These are phyloP conservation scores for Narthecium ossifragum DNA, from an alignment of 106 monocot species.

Conservation along the genomic window DNA sequence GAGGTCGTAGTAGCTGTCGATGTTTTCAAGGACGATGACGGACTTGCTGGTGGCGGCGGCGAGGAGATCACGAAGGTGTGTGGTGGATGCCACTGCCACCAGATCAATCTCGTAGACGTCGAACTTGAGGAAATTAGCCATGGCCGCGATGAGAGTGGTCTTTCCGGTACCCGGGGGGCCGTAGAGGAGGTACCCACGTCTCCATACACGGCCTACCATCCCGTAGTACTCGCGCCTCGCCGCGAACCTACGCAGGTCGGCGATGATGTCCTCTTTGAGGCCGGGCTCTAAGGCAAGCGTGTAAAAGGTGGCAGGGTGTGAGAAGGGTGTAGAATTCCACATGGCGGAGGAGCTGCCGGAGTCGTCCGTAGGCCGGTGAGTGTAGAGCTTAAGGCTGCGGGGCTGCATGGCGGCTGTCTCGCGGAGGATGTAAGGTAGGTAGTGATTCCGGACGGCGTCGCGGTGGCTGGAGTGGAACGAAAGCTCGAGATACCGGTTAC, in stretches of 20 bases:
- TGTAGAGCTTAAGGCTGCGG: conserved; percentile 41
- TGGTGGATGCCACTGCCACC: conserved; percentile 37
- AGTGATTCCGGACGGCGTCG: conserved; percentile 10
- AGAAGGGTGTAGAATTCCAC: conserved; percentile 40
- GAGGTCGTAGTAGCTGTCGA: conserved; percentile 54
- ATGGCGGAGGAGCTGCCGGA: conserved; percentile 16
- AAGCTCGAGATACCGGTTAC: conserved; percentile 26
- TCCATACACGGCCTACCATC: conserved; percentile 36
- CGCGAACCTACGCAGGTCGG: conserved; percentile 33
- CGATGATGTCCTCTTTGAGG: conserved; percentile 26
- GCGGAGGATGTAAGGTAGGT: conserved; percentile 35
- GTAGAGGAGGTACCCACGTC: conserved; percentile 41
- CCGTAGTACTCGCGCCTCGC: conserved; percentile 25
- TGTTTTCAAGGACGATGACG: conserved; percentile 49
- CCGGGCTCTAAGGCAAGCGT: conserved; percentile 46
- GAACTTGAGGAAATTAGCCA: conserved; percentile 56
- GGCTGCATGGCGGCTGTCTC: conserved; percentile 17
- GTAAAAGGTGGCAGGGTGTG: conserved; percentile 52
- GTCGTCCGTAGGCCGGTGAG: conserved; percentile 26
- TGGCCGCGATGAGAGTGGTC: conserved; percentile 55
- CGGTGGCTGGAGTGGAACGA: conserved; percentile 36
- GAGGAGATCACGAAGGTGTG: conserved; percentile 46
- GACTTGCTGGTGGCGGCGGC: conserved; percentile 38
- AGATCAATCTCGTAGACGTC: conserved; percentile 65
- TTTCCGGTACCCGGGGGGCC: conserved; percentile 69